A percentile compares a stretch with the other conserved stretches of the same genome.
These are phyloP conservation scores for Anacardium occidentale DNA, from an alignment of 345 rosid genomes.

Conservation along the genomic window DNA sequence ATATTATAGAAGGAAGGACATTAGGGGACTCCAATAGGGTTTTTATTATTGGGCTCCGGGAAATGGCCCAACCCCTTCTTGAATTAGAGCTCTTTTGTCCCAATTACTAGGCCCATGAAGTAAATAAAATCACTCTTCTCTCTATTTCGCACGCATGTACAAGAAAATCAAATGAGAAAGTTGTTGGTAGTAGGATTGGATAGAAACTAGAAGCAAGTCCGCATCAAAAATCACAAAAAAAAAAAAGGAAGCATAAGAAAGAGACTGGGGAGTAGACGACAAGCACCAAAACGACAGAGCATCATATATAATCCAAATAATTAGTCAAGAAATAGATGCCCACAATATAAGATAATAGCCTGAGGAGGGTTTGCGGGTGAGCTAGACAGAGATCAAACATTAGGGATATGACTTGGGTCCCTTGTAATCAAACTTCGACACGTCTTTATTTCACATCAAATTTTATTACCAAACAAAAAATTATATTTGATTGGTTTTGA, in stretches of 20 bases:
- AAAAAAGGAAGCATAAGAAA: constrained; percentile 6
- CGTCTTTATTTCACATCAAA: constrained; percentile 15
- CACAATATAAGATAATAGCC: constrained; percentile 34
- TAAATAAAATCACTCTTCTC: no score
- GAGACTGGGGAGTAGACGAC: constrained; percentile 5
- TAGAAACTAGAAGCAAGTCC: not conserved
- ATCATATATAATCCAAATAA: constrained; percentile 21
- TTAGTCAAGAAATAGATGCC: constrained; percentile 28
- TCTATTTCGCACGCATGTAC: no score
- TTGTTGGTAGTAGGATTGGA: not conserved
- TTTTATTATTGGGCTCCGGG: no score
- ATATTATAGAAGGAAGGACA: no score
- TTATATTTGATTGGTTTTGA: not conserved
- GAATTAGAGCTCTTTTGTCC: no score
- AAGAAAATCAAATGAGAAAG: not conserved
- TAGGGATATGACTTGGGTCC: constrained; percentile 24
- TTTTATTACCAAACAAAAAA: no score
- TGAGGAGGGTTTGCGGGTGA: constrained; percentile 17
- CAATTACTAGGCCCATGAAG: no score
- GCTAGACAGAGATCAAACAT: constrained; percentile 34
- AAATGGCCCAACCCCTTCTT: no score
- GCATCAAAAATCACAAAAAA: not conserved
- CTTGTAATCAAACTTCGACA: not conserved
- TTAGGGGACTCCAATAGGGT: no score
- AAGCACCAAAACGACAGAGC: not conserved